Percentiles rank a stretch among this genome's conserved stretches.
Conservation (phyloP, 1,284 basidiomycete species). For the Sanghuangporus sanghuang region DNA sequence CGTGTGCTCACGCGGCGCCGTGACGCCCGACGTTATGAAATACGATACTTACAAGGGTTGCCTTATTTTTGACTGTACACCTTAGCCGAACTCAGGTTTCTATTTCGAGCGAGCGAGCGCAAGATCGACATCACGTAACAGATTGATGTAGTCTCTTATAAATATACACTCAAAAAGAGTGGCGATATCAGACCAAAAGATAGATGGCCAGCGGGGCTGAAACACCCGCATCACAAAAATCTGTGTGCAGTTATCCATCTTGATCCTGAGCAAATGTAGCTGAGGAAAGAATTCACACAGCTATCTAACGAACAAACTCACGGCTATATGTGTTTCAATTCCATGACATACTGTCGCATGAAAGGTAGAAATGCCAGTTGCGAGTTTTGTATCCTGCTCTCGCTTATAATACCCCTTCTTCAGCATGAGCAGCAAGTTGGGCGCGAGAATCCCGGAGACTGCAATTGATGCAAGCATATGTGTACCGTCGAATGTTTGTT, state of each 20-base stretch:
- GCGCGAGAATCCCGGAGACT: constrained; percentile 1
- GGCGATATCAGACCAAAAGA: too few relatives aligned
- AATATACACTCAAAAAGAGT: too few relatives aligned
- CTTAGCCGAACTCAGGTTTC: neutral
- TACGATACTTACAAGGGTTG: neutral
- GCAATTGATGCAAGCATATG: neutral
- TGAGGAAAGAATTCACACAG: too few relatives aligned
- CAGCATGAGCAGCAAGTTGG: neutral
- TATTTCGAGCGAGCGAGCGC: neutral
- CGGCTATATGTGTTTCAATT: neutral
- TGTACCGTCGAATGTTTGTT: neutral
- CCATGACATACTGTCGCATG: neutral
- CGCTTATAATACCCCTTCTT: neutral
- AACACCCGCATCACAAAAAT: too few relatives aligned
- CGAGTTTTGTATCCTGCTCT: neutral
- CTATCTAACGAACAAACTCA: neutral
- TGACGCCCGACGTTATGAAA: neutral
- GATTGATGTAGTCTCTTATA: too few relatives aligned
- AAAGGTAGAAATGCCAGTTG: neutral
- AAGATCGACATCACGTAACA: too few relatives aligned
- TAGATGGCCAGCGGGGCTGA: too few relatives aligned
- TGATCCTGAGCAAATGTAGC: too few relatives aligned
- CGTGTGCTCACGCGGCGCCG: neutral
- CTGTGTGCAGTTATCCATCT: too few relatives aligned
- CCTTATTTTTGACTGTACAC: neutral